Base-by-base conservation (phyloP, 371 early-diverging fungal species). In the Capniomyces stellatus region DNA sequence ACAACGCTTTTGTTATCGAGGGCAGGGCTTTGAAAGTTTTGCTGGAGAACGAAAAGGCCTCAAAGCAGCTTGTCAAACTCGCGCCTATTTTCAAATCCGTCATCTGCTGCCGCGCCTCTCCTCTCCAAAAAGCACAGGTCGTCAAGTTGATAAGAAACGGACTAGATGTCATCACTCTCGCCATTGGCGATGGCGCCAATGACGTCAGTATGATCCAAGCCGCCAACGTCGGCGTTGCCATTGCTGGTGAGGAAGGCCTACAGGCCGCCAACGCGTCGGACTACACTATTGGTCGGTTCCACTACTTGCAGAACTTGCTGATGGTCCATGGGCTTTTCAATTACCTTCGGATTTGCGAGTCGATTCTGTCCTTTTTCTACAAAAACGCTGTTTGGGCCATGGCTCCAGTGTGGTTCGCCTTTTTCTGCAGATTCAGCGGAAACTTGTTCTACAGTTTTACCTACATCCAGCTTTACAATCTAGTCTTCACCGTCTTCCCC, bases 101-200 rank as follows among this genome's bases (percentile, higher is more conserved):
- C 0, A 75, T 95, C 0, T 92, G 92, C 64, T 97, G 96, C 59
- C 82, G 99, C 43, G 90, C 90, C 0, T 82, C 83, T 22, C 99
- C 99, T 1, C 64, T 92, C 52, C 96, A 98, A 64, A 99, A 99
- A 72, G 95, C 97, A 0, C 69, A 85, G 58, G 97, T 99, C 27
- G 95, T 97, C 1, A 77, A 81, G 51, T 67, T 93, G 49, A 82
- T 99, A 19, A 80, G 85, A 31, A 76, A 82, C 48, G 83, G 71
- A 41, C 73, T 73, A 44, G 76, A 70, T 30, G 81, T 81, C 21
- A 79, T 81, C 44, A 90, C 86, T 51, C 72, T 91, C 49, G 96
- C 89, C 12, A 89, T 98, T 41, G 98, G 99, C 19, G 99, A 99
- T 69, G 99, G 99, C 13, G 97, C 96, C 51, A 92, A 92, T 63